phyloP scores from a whole-genome alignment of 2,329 filamentous ascomycete genomes.

The Botrytis porri region DNA sequence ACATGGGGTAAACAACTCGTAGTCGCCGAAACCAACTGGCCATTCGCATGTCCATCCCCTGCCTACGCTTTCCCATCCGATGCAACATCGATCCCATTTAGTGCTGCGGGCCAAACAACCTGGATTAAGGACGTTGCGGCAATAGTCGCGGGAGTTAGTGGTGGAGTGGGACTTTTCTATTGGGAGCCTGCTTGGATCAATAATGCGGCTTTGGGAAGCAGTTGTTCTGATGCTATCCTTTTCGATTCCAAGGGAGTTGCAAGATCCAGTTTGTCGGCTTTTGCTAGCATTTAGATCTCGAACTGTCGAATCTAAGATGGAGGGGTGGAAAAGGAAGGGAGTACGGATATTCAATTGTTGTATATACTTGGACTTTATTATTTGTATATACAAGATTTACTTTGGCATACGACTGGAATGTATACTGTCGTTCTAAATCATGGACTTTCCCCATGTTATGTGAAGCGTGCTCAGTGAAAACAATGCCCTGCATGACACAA shows the following conservation, averaged over 20 bases:
- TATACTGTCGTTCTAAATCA: not conserved
- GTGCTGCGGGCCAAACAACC: constrained; percentile 57
- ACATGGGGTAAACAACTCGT: constrained; percentile 64
- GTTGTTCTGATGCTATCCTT: constrained; percentile 62
- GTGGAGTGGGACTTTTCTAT: constrained; percentile 63
- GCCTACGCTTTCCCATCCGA: constrained; percentile 59
- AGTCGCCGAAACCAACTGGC: constrained; percentile 72
- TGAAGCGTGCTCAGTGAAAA: not conserved
- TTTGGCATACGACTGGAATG: not conserved
- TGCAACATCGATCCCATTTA: constrained; percentile 57
- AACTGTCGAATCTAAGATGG: not conserved
- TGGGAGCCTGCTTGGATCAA: constrained; percentile 73
- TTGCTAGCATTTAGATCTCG: constrained; percentile 37
- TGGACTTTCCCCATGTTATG: not conserved
- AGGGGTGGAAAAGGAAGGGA: not conserved
- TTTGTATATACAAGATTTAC: not conserved
- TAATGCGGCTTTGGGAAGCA: constrained; percentile 62
- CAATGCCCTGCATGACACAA: not conserved
- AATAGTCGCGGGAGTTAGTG: constrained; percentile 51
- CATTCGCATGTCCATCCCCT: constrained; percentile 58
- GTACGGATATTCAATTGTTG: not conserved
- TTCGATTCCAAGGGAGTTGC: constrained; percentile 54
- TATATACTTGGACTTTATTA: not conserved
- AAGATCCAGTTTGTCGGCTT: constrained; percentile 55
- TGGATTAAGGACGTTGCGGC: constrained; percentile 60